Base-by-base conservation (phyloP, 495 filamentous ascomycete species). In the Xylaria sp. region DNA sequence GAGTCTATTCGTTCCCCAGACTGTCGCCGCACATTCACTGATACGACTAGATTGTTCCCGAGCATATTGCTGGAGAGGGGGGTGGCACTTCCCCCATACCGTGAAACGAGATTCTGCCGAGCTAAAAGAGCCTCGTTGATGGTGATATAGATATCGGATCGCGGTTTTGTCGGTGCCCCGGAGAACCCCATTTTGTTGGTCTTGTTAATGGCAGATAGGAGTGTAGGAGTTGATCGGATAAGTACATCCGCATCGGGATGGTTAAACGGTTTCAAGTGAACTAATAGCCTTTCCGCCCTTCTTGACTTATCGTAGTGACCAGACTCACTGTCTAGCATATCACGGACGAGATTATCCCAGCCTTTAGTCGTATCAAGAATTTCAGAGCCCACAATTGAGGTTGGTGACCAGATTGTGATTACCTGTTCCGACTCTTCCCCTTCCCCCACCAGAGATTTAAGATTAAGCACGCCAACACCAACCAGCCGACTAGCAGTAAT, bases 61-160 rank as follows among this genome's bases (percentile, higher is more conserved):
- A 86, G 84, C 5, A 90, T 82, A 37, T 82, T 83, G 52, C 81
- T 81, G 4, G 91, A 88, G 8, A 98, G 81, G 5, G 91, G 83
- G 7, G 92, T 88, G 41, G 93, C 91, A 57, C 93, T 93, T 62
- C 89, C 89, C 72, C 92, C 88, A 24, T 92, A 93, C 73, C 97
- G 89, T 41, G 93, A 91, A 5, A 99, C 83, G 14, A 95, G 81
- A 3, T 93, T 93, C 70, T 95, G 92, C 44, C 89, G 85, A 43
- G 92, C 90, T 3, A 99, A 80, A 17, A 88, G 85, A 0, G 93
- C 90, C 73, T 93, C 90, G 46, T 88, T 87, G 62, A 99, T 79
- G 0, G 93, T 97, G 29, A 99, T 78, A 77, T 98, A 99, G 59
- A 99, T 98, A 77, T 99, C 96, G 15, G 93, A 97, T 72, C 96